Conservation (phyloP, 495 filamentous ascomycete species). For the Parathielavia hyrcaniae region DNA sequence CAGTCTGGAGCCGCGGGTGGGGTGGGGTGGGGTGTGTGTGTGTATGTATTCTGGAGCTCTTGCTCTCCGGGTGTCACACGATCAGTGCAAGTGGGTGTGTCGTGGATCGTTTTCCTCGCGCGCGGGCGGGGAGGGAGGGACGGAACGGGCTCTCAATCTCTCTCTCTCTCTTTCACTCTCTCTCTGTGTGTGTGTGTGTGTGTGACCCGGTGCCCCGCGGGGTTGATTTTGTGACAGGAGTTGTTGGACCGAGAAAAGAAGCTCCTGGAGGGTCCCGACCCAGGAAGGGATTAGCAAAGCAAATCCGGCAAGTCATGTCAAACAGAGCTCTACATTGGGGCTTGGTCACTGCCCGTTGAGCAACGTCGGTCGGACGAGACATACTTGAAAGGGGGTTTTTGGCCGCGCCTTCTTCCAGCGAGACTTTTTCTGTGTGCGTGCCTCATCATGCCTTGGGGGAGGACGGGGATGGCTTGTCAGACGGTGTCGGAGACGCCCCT, state of each 20-base stretch:
- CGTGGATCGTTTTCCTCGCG: conserved; percentile 18
- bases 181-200: too few species aligned
- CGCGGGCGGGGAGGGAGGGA: too few species aligned
- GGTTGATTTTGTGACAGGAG: conserved; percentile 21
- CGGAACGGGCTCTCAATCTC: conserved; percentile 1
- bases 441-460: too few species aligned
- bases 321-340: conserved; percentile 24
- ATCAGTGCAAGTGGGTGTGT: conserved; percentile 17
- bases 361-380: conserved; percentile 24
- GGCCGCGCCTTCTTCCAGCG: background rate
- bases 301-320: conserved; percentile 25
- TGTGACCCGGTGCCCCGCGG: too few species aligned
- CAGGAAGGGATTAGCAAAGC: conserved; percentile 33
- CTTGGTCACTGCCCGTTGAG: conserved; percentile 20
- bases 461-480: background rate
- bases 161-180: too few species aligned
- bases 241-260: conserved; percentile 22
- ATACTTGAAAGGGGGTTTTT: conserved; percentile 14
- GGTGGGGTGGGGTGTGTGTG: too few species aligned
- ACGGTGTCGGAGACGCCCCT: background rate
- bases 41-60: background rate
- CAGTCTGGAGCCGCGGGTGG: conserved; percentile 18
- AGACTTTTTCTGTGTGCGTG: conserved; percentile 4
- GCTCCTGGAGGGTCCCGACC: conserved; percentile 21
- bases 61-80: conserved; percentile 19